A percentile compares a stretch with the other conserved stretches of the same genome.
Evolutionary conservation across 805 yeast species (phyloP).

Genomic region (Myxozyma kluyveri): DNA sequence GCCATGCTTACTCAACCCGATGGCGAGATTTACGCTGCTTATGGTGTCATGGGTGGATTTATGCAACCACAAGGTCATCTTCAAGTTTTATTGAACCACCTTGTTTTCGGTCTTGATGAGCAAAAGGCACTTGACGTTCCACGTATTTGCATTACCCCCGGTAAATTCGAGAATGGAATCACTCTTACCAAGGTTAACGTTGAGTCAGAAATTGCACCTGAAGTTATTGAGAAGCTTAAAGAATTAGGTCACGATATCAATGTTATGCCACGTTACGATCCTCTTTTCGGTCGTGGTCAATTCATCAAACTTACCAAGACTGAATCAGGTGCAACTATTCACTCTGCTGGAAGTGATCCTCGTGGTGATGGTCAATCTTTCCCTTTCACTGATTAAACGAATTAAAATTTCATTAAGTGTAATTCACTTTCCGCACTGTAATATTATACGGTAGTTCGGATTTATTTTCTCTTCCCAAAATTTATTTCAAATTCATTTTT

Average conservation of each 20-base stretch:
- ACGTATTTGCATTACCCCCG: slow-evolving; percentile 62
- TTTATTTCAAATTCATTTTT: no score
- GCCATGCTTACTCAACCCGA: slow-evolving; percentile 61
- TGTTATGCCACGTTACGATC: slow-evolving; percentile 33
- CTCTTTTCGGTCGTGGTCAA: slow-evolving; percentile 55
- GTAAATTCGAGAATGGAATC: slow-evolving; percentile 58
- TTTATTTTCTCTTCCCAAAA: no score
- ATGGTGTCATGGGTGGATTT: slow-evolving; percentile 84
- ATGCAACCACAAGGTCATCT: slow-evolving; percentile 86
- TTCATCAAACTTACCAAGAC: slow-evolving; percentile 48
- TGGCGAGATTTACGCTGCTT: slow-evolving; percentile 61
- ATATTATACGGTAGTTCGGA: no score
- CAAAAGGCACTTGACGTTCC: slow-evolving; percentile 77
- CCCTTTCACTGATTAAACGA: slow-evolving; percentile 21
- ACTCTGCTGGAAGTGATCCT: slow-evolving; percentile 72
- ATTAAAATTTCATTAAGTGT: no score
- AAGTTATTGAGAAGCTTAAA: slow-evolving; percentile 47
- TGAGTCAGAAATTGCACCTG: slow-evolving; percentile 60
- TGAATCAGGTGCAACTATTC: slow-evolving; percentile 46
- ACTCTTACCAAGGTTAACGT: slow-evolving; percentile 57
- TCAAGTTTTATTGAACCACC: slow-evolving; percentile 67
- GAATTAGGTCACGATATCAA: slow-evolving; percentile 58
- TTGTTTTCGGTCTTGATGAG: slow-evolving; percentile 60
- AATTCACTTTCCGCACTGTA: no score
- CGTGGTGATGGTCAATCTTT: slow-evolving; percentile 80